Conservation (phyloP, 164 flowering plant species). For the Sextonia rubra region DNA sequence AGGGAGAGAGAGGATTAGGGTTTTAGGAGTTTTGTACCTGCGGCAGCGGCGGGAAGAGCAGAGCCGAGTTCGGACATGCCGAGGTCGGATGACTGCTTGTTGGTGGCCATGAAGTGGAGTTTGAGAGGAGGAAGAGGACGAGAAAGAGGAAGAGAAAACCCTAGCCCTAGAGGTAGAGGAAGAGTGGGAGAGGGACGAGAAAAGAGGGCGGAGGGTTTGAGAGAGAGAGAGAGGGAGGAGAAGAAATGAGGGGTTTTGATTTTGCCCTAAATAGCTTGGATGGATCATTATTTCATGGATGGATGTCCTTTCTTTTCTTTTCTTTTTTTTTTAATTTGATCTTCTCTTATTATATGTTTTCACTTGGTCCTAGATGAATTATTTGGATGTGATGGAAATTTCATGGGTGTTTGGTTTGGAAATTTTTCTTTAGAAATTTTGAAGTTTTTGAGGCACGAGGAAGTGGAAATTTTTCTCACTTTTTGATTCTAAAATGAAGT, state of each 20-base stretch:
- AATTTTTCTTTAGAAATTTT: too few relatives aligned
- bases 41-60: conserved; percentile 24
- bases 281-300: too few relatives aligned
- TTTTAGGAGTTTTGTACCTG: conserved; percentile 11
- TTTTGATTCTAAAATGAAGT: too few relatives aligned
- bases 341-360: too few relatives aligned
- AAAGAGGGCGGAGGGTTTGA: background rate
- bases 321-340: too few relatives aligned
- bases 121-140: background rate
- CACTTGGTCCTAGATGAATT: too few relatives aligned
- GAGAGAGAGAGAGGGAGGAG: background rate
- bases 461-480: too few relatives aligned
- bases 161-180: conserved; percentile 4
- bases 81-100: conserved; percentile 28
- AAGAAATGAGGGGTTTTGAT: background rate
- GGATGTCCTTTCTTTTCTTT: too few relatives aligned
- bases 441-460: too few relatives aligned
- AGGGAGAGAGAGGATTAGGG: background rate
- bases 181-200: background rate
- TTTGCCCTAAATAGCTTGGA: background rate
- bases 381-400: too few relatives aligned
- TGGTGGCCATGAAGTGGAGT: conserved; percentile 25
- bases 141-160: background rate
- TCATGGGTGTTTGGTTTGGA: too few relatives aligned
- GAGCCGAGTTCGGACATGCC: conserved; percentile 46